A percentile compares a stretch with the other conserved stretches of the same genome.
Conservation (phyloP, 495 filamentous ascomycete species). For the Penicillium crystallinum region DNA sequence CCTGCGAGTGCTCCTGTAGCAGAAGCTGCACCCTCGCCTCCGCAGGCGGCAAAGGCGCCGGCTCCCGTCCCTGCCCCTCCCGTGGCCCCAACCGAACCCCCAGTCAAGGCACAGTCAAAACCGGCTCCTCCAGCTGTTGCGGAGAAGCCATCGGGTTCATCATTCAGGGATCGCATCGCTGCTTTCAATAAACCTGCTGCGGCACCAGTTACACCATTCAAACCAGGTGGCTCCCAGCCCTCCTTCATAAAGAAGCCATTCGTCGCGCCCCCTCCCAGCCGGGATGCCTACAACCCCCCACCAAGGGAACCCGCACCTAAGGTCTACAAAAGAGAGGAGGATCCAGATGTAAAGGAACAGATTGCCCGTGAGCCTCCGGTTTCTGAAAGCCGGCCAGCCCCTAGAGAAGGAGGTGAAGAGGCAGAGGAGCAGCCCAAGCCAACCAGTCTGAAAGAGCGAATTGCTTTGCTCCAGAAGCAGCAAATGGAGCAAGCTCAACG, state of each 20-base stretch:
- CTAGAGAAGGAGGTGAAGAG: constrained; percentile 49
- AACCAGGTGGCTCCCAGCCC: constrained; percentile 60
- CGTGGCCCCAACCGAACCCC: constrained; percentile 34
- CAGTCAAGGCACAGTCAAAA: constrained; percentile 39
- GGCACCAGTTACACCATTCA: constrained; percentile 80
- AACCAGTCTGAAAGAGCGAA: constrained; percentile 86
- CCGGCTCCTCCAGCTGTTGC: constrained; percentile 57
- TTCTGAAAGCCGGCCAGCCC: constrained; percentile 50
- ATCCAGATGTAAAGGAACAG: constrained; percentile 71
- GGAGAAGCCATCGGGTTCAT: constrained; percentile 69
- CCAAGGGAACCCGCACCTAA: constrained; percentile 63
- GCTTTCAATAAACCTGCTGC: constrained; percentile 91
- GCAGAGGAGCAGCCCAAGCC: constrained; percentile 79
- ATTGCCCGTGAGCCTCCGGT: constrained; percentile 39
- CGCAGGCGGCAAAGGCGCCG: constrained; percentile 21
- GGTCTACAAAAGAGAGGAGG: constrained; percentile 82
- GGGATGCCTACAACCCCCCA: constrained; percentile 83
- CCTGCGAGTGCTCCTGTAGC: constrained; percentile 11
- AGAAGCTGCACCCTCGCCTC: constrained; percentile 24
- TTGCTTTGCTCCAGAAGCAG: constrained; percentile 89
- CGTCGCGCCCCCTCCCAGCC: constrained; percentile 89
- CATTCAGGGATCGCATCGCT: constrained; percentile 92
- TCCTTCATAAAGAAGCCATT: constrained; percentile 98
- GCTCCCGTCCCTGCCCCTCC: constrained; percentile 21
- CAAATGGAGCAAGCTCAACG: constrained; percentile 81